Base-by-base conservation (phyloP, 768 basidiomycete genomes). In the Rhizopogon roseolus region DNA sequence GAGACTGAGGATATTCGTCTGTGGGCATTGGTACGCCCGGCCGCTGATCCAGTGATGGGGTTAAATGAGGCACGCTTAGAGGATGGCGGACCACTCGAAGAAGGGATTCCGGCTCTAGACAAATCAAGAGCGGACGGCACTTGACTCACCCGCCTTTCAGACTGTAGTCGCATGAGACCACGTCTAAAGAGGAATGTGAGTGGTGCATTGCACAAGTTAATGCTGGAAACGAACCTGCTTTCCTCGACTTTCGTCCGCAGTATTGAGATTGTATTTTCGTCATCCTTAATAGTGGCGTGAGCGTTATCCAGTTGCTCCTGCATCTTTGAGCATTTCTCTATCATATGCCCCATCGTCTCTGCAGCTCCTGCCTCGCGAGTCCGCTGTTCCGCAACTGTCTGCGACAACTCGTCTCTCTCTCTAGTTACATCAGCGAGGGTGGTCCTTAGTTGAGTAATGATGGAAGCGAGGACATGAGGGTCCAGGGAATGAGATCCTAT, bases 181-280 rank as follows among this genome's bases (percentile, higher is more conserved):
- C 90, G 86, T 61, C 90, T 90, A 64, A 22, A 27, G 34, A 41
- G 40, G 44, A n/a, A 56, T 36, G 32, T 60, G 54, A 51, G 46
- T 27, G 53, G 54, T 10, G 57, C 14, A 34, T 36, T 37, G 19
- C 25, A 8, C 34, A n/a, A 36, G 5, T 22, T 10, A 14, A 39
- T 44, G 28, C 41, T 19, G 32, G 37, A 14, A 64, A 59, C 80
- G 19, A 60, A 88, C 90, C 90, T 80, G 76, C 88, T 90, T 68
- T 93, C 90, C 62, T 93, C 90, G 3, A 93, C 88, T 66, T 92
- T 93, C n/a, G 81, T 76, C 36, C 91, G 80, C 48, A 93, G 72
- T 68, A 93, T 71, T 3, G 74, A 69, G 45, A 93, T 88, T 37
- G 88, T 84, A 55, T 91, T 84, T 62, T 89, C 88, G 52, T 90